Evolutionary conservation across 2,329 filamentous ascomycete genomes (phyloP), one percentile per base, ranked within the genome.

Genomic region (Cladosporium sp.): DNA sequence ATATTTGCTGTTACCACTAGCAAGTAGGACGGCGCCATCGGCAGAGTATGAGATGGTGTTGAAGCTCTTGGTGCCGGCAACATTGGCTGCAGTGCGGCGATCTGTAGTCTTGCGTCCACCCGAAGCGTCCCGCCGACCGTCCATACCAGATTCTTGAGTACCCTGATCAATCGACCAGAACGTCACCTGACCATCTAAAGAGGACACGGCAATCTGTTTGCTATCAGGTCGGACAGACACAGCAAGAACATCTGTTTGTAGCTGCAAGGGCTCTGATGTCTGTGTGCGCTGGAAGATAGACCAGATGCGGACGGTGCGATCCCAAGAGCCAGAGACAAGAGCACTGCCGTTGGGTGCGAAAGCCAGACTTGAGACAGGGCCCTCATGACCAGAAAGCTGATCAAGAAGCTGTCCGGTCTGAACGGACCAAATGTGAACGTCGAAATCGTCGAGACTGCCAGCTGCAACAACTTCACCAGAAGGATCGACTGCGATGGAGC

Each of bases 361-460:
- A 2, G 91, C 85, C 24, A 99, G 77, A 2, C 90, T 87, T 4
- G 91, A 94, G 1, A 99, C 88, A 0, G 94, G 94, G 0, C 93
- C 94, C 75, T 99, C 93, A 65, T 99, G 94, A 1, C 94, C 95
- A 6, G 92, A 83, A 22, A 99, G 79, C 64, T 88, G 88, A 71
- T 99, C 94, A 5, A 99, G 84, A 17, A 99, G 80, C 72, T 99
- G 94, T 2, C 94, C 94, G 0, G 93, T 99, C 71, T 99, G 94
- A 3, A 99, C 95, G 4, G 91, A 97, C 94, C 94, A 99, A 61
- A 99, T 89, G 74, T 99, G 92, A 52, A 99, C 90, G 69, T 97
- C 93, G 64, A 97, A 97, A 4, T 92, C 96, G 72, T 99, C 94
- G 15, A 96, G 81, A 1, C 93, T 97, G 2, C 93, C 94, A 9